Base-by-base conservation (phyloP, 2,329 filamentous ascomycete genomes). In the Microthyrium microscopicum region DNA sequence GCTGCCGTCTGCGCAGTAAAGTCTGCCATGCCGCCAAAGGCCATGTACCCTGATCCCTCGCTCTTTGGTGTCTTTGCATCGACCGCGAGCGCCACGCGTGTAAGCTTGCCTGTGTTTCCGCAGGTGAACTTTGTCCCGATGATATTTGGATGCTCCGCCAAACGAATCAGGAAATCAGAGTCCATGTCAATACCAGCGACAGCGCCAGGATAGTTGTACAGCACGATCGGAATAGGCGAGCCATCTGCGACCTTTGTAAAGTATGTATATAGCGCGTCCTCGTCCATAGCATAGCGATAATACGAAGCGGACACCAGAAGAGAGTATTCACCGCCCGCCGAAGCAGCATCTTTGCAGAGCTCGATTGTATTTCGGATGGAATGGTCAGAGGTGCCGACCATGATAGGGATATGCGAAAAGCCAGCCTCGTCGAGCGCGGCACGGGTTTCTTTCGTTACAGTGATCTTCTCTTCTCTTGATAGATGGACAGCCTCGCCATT, bases 141-240 rank as follows among this genome's bases (percentile, higher is more conserved):
- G 47, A 92, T 82, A 57, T 91, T 91, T 42, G 74, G 72, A 57
- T 91, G 82, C 51, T 73, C 60, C 28, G 77, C 78, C 24, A 92
- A 70, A 50, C 68, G 69, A 59, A 89, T 82, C 47, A 92, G 69
- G 39, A 87, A 66, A 52, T 92, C 83, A 38, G 78, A 85, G 63
- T 89, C 81, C 70, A 92, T 77, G 54, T 92, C 83, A 48, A 91
- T 78, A 32, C 83, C 83, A 5, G 80, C 69, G 5, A 89, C 83
- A 31, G 81, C 83, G 33, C 81, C 82, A 1, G 83, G 83, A 60
- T 89, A 92, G 63, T 91, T 92, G 69, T 92, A 92, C 30, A 92
- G 61, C 42, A 91, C 69, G 35, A 92, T 54, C n/a, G 81, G 80
- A 6, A 89, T 58, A 4, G 80, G 76, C 32, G 74, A 80, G 25